phyloP scores from a whole-genome alignment of 805 yeast species.

The Isabelozyma rhagii region DNA sequence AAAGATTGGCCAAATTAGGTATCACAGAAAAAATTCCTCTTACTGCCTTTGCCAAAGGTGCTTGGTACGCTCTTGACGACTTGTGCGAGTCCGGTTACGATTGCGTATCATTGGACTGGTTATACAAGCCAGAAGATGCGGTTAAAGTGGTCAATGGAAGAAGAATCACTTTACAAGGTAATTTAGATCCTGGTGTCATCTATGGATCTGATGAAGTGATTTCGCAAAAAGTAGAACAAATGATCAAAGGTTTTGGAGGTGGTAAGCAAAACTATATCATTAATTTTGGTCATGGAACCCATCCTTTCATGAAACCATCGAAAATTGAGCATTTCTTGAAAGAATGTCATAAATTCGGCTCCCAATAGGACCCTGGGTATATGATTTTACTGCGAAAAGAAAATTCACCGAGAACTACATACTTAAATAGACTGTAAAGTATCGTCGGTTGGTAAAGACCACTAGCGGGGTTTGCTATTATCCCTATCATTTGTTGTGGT shows the following conservation, averaged over 20 bases:
- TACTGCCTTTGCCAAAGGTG: conserved; percentile 91
- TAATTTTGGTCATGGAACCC: conserved; percentile 98
- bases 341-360: conserved; percentile 81
- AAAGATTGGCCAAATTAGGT: conserved; percentile 69
- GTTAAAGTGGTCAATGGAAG: conserved; percentile 64
- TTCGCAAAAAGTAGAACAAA: conserved; percentile 73
- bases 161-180: conserved; percentile 88
- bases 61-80: conserved; percentile 93
- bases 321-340: conserved; percentile 78
- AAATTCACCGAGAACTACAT: too few relatives aligned
- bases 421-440: too few relatives aligned
- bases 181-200: conserved; percentile 91
- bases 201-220: conserved; percentile 87
- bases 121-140: conserved; percentile 80
- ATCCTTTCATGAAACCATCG: conserved; percentile 95
- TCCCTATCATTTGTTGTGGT: too few relatives aligned
- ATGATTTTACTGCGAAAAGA: not conserved
- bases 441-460: too few relatives aligned
- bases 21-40: conserved; percentile 72
- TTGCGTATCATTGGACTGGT: conserved; percentile 92
- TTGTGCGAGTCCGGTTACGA: conserved; percentile 80
- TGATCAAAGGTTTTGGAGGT: conserved; percentile 92
- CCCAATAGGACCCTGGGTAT: not conserved
- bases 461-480: too few relatives aligned
- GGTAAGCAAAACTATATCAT: conserved; percentile 89